A percentile compares a stretch with the other conserved stretches of the same genome.
These are phyloP conservation scores for Gossypium mustelinum DNA, from an alignment of 345 rosid genomes.

Conservation along the genomic window DNA sequence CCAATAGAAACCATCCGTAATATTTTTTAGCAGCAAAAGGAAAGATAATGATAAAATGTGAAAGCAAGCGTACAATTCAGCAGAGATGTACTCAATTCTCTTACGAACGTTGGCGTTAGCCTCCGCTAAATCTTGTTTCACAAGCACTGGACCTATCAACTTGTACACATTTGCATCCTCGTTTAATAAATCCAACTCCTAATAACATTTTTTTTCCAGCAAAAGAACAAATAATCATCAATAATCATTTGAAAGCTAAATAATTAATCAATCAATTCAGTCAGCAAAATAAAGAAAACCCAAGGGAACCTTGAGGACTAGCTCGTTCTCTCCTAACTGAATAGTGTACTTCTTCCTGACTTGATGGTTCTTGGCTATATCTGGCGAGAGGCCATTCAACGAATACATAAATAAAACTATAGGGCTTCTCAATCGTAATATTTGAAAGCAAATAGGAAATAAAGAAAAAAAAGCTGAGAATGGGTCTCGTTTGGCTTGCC, in stretches of 20 bases:
- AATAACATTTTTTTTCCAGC: neutral
- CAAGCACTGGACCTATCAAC: constrained; percentile 93
- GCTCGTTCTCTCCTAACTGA: constrained; percentile 96
- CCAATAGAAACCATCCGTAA: neutral
- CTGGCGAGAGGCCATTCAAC: constrained; percentile 24
- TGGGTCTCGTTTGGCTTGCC: constrained; percentile 29
- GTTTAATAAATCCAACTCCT: constrained; percentile 85
- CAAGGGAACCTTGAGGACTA: constrained; percentile 72
- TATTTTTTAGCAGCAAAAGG: neutral
- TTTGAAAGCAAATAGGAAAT: neutral
- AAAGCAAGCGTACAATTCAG: constrained; percentile 60
- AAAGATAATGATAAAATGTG: neutral
- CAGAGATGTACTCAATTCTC: constrained; percentile 87
- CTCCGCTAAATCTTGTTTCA: constrained; percentile 94
- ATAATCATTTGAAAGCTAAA: neutral
- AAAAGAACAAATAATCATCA: neutral
- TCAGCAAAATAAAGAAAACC: neutral
- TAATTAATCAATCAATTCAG: neutral
- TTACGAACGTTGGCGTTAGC: constrained; percentile 94
- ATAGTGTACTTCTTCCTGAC: constrained; percentile 90
- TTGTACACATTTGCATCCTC: constrained; percentile 93
- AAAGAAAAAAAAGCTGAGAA: neutral
- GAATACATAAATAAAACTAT: neutral
- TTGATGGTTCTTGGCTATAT: constrained; percentile 84
- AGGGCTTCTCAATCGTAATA: constrained; percentile 16